A percentile compares a stretch with the other conserved stretches of the same genome.
These are phyloP conservation scores for Lecanicillium sp. DNA, from an alignment of 2,329 filamentous ascomycete species.

Conservation along the genomic window DNA sequence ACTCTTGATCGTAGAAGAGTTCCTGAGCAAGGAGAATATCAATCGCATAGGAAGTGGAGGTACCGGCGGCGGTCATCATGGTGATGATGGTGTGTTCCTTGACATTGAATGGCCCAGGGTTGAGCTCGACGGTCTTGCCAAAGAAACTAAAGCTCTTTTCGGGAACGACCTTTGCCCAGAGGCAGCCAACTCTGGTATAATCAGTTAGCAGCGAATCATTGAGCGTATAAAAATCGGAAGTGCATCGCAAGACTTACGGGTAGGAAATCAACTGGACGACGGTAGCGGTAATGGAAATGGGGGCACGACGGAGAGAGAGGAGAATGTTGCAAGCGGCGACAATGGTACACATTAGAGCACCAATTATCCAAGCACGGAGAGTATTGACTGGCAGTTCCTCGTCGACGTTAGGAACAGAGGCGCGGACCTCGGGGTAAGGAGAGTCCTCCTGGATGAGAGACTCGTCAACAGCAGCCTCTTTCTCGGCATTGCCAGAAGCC, in stretches of 20 bases:
- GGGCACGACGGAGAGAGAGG: constrained; percentile 39
- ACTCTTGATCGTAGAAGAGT: constrained; percentile 41
- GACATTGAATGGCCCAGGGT: constrained; percentile 34
- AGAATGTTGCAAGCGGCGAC: constrained; percentile 49
- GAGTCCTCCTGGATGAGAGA: constrained; percentile 45
- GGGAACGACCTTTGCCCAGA: constrained; percentile 25
- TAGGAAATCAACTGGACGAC: constrained; percentile 48
- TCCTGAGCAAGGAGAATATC: constrained; percentile 34
- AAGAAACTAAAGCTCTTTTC: constrained; percentile 17
- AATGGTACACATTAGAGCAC: constrained; percentile 45
- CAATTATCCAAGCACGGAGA: constrained; percentile 50
- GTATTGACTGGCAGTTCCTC: constrained; percentile 49
- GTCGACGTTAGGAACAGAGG: constrained; percentile 28
- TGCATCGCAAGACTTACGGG: constrained; percentile 21
- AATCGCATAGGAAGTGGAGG: constrained; percentile 25
- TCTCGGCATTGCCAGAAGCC: constrained; percentile 33
- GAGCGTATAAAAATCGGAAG: no score
- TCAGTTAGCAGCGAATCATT: neutral
- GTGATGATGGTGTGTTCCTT: constrained; percentile 42
- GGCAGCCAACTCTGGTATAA: constrained; percentile 16
- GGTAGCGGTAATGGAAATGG: constrained; percentile 42
- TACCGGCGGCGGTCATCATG: constrained; percentile 32
- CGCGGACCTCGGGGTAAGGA: constrained; percentile 41
- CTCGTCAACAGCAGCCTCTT: constrained; percentile 35
- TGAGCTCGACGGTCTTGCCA: constrained; percentile 23